Percentiles rank a stretch among this genome's conserved stretches.
phyloP scores from a whole-genome alignment of 148 eudicot genomes.

The Beta vulgaris region DNA sequence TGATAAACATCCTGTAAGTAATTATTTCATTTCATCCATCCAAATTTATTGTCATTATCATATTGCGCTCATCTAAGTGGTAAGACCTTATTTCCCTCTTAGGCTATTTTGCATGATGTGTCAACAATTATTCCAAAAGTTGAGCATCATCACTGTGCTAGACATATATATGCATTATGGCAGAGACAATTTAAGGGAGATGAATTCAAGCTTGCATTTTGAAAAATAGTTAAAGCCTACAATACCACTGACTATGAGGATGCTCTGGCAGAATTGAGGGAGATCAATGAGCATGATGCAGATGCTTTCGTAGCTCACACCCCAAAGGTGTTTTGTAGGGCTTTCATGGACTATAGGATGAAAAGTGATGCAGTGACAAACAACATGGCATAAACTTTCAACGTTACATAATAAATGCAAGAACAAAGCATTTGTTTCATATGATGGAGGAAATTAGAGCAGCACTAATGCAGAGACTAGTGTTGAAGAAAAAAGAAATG shows the following conservation, averaged over 20 bases:
- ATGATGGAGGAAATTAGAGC: not conserved
- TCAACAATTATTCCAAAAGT: not conserved
- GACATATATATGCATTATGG: not conserved
- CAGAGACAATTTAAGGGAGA: not conserved
- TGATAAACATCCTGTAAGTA: not conserved
- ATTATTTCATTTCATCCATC: too few relatives aligned
- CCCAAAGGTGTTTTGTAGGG: not conserved
- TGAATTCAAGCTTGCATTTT: too few relatives aligned
- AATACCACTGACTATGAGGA: not conserved
- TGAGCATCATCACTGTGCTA: not conserved
- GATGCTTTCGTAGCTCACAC: not conserved
- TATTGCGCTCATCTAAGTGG: not conserved
- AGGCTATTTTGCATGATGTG: not conserved
- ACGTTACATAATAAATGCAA: not conserved
- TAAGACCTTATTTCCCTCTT: too few relatives aligned
- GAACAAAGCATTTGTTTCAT: not conserved
- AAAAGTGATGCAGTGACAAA: too few relatives aligned
- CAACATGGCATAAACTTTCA: too few relatives aligned
- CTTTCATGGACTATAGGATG: not conserved
- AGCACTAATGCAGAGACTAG: not conserved
- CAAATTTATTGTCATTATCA: too few relatives aligned
- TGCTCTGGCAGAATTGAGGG: not conserved
- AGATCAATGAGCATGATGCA: not conserved
- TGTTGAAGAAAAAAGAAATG: not conserved
- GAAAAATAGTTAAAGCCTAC: not conserved